Base-by-base conservation (phyloP, 306 rosid genomes). In the Medicago arabica region DNA sequence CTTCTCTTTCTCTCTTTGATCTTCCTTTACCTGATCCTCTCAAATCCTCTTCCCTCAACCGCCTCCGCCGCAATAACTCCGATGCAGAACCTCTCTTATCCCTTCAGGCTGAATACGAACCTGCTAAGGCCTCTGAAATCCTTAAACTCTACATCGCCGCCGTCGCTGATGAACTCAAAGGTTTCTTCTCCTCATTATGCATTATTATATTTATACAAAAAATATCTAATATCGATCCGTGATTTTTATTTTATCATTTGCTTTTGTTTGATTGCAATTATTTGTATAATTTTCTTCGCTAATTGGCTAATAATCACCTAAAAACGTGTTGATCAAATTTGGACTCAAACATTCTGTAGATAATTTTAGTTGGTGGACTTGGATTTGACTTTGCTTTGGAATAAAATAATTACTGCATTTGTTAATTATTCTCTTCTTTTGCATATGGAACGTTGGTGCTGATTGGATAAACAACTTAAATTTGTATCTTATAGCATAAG, bases 91-190 rank as follows among this genome's bases (percentile, higher is more conserved):
- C 72, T 41, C 87, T 85, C 80, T 84, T 67, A 2, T 65, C 78
- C 15, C 5, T 86, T 7, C 72, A 69, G 44, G 12, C 87, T 7
- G 74, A 66, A 47, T 87, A 86, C 69, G n/a, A 28, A 38, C 74
- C 64, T 28, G 83, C 74, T 2, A 81, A 88, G 64, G 96, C 97
- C 38, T 79, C 87, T 5, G 10, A 77, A 67, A 51, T 83, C 41
- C 78, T 89, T 67, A 61, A 67, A 50, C 87, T 82, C 76, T 95
- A 85, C 85, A 54, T 92, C 83, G 12, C 85, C 50, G 97, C 99
- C 72, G 81, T 95, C 89, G 93, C 97, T 36, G 90, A 92, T 82
- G 83, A 83, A 78, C 86, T 95, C 50, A 74, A 78, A 84, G 97
- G 97, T 95, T 72, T 18, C n/a, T 69, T 60, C 38, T 66, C 2